These are phyloP conservation scores for Rhodotorula glutinis DNA, from an alignment of 1,284 basidiomycete species.

Conservation along the genomic window DNA sequence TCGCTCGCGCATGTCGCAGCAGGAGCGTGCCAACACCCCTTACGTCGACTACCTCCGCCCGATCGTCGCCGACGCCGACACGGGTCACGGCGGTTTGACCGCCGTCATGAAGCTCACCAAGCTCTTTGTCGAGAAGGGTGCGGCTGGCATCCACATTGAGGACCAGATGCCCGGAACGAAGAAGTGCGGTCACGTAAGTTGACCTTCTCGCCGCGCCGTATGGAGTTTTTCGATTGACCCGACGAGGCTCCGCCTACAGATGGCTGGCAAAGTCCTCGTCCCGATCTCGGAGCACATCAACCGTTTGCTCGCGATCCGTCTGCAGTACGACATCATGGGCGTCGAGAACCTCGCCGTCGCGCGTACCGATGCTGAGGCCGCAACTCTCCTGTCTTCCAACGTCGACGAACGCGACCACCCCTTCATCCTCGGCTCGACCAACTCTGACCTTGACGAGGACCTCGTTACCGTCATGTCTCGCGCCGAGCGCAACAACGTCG, in stretches of 20 bases:
- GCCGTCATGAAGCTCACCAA: slow-evolving; percentile 72
- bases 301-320: slow-evolving; percentile 69
- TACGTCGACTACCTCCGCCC: slow-evolving; percentile 50
- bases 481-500: slow-evolving; percentile 76
- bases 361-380: slow-evolving; percentile 79
- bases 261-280: slow-evolving; percentile 71
- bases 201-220: not conserved
- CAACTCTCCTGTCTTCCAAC: slow-evolving; percentile 93
- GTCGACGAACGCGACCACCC: slow-evolving; percentile 94
- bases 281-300: slow-evolving; percentile 74
- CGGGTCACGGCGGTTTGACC: slow-evolving; percentile 61
- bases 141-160: slow-evolving; percentile 65
- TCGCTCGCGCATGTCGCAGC: slow-evolving; percentile 62
- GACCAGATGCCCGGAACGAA: slow-evolving; percentile 73
- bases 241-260: slow-evolving; percentile 42
- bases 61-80: slow-evolving; percentile 53
- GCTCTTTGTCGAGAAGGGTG: slow-evolving; percentile 67
- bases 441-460: slow-evolving; percentile 60
- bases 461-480: slow-evolving; percentile 78
- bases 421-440: slow-evolving; percentile 91
- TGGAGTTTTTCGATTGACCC: too few species aligned
- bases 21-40: slow-evolving; percentile 55
- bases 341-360: slow-evolving; percentile 71
- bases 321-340: slow-evolving; percentile 77
- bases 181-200: slow-evolving; percentile 53